These are phyloP conservation scores for Bipolaris oryzae DNA, from an alignment of 2,329 filamentous ascomycete species.

Conservation along the genomic window DNA sequence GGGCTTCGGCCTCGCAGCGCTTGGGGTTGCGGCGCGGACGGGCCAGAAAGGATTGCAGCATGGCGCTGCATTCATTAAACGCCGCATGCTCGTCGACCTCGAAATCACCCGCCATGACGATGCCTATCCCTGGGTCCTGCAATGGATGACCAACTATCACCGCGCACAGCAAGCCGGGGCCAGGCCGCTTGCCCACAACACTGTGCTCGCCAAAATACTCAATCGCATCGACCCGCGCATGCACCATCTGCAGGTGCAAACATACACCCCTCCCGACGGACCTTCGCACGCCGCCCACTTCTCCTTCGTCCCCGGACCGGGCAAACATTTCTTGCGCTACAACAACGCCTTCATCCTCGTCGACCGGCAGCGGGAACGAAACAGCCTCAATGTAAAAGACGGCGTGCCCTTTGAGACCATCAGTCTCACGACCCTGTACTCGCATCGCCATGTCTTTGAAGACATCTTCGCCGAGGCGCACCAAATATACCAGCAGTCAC, in stretches of 20 bases:
- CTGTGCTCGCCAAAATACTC: conserved; percentile 60
- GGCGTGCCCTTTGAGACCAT: conserved; percentile 95
- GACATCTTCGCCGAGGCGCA: conserved; percentile 89
- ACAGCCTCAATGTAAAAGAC: conserved; percentile 73
- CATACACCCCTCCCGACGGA: conserved; percentile 66
- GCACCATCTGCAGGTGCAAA: conserved; percentile 69
- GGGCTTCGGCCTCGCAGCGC: conserved; percentile 87
- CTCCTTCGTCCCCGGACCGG: conserved; percentile 87
- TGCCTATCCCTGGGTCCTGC: conserved; percentile 90
- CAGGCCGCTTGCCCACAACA: conserved; percentile 35
- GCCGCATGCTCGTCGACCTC: conserved; percentile 89
- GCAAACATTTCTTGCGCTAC: conserved; percentile 85
- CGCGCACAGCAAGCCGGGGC: conserved; percentile 61
- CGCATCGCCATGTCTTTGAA: conserved; percentile 87
- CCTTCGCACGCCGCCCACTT: conserved; percentile 80
- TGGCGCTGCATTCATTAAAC: conserved; percentile 75
- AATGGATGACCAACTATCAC: conserved; percentile 90
- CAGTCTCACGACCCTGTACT: conserved; percentile 88
- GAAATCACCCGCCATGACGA: conserved; percentile 95
- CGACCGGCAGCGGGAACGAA: conserved; percentile 82
- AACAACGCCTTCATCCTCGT: conserved; percentile 86
- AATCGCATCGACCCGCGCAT: conserved; percentile 64
- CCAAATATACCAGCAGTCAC: conserved; percentile 74
- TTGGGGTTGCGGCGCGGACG: conserved; percentile 81
- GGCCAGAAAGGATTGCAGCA: conserved; percentile 77